These are phyloP conservation scores for Pythium sukuiense DNA, from an alignment of 352 stramenopile species.

Conservation along the genomic window DNA sequence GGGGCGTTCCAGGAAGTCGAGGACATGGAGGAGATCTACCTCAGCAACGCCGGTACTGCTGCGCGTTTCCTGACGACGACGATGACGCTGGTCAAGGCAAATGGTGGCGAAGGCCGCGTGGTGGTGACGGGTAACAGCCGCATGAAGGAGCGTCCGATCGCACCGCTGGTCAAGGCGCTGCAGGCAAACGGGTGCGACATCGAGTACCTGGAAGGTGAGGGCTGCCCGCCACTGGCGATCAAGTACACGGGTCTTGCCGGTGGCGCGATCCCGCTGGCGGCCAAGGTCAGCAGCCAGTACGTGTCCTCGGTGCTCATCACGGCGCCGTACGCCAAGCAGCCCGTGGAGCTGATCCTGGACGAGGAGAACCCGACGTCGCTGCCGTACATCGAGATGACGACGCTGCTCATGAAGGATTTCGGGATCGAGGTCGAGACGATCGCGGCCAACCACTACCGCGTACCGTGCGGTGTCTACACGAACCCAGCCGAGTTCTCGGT, in stretches of 20 bases:
- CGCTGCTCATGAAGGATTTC: slow-evolving; percentile 97
- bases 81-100: slow-evolving; percentile 60
- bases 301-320: slow-evolving; percentile 96
- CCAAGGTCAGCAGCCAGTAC: slow-evolving; percentile 95
- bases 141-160: slow-evolving; percentile 97
- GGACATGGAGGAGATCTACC: slow-evolving; percentile 66
- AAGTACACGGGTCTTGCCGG: slow-evolving; percentile 71
- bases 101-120: slow-evolving; percentile 36
- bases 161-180: slow-evolving; percentile 94
- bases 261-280: slow-evolving; percentile 84
- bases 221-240: slow-evolving; percentile 78
- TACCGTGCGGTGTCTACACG: slow-evolving; percentile 70
- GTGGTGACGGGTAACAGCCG: slow-evolving; percentile 93
- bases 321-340: slow-evolving; percentile 81
- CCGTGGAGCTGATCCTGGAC: slow-evolving; percentile 88
- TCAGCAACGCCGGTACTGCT: slow-evolving; percentile 92
- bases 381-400: slow-evolving; percentile 95
- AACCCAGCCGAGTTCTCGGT: slow-evolving; percentile 76
- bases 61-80: slow-evolving; percentile 95
- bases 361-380: slow-evolving; percentile 96
- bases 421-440: slow-evolving; percentile 92
- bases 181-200: slow-evolving; percentile 85
- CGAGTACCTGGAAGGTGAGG: slow-evolving; percentile 58
- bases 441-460: slow-evolving; percentile 68
- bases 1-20: slow-evolving; percentile 52